Base-by-base conservation (phyloP, 176 grass and related monocot species). In the Guadua angustifolia region DNA sequence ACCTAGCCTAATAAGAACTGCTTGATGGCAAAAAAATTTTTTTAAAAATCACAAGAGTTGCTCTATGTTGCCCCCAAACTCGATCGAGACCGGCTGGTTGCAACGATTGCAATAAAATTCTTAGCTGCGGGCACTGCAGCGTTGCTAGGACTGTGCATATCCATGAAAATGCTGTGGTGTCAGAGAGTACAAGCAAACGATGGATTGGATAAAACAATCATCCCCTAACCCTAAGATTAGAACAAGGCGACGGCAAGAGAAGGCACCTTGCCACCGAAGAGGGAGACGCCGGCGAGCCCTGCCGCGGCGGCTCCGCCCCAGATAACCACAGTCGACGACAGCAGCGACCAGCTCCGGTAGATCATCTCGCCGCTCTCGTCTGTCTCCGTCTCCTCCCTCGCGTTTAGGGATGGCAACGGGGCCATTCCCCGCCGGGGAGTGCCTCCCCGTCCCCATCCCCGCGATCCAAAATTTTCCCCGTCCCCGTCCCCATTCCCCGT, bases 341-440 rank as follows among this genome's bases (percentile, higher is more conserved):
- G 67, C 83, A 89, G 84, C 36, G 94, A 93, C 88, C 91, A 96
- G 33, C 74, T 76, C 53, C 94, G 84, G 78, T 91, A 85, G 72
- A 93, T 87, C 76, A 92, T 95, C 75, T 78, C 58, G 6, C 17
- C 17, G 18, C 18, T 55, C 52, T 21, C 6, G 52, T 55, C 18
- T 8, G 6, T 19, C 51, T 0, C 2, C 17, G 42, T 71, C 26
- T 74, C 69, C 10, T 24, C 45, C 61, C 56, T 40, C 35, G n/a
- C 39, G 42, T n/a, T n/a, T n/a, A n/a, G n/a, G n/a, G n/a, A n/a
- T n/a, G n/a, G n/a, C n/a, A n/a, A n/a, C n/a, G n/a, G n/a, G n/a
- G n/a, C n/a, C n/a, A n/a, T n/a, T n/a, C n/a, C n/a, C n/a, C n/a
- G n/a, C n/a, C n/a, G n/a, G n/a, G n/a, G n/a, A n/a, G n/a, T n/a